These are phyloP conservation scores for Camellia oleifera DNA, from an alignment of 179 eudicot genomes.

Conservation along the genomic window DNA sequence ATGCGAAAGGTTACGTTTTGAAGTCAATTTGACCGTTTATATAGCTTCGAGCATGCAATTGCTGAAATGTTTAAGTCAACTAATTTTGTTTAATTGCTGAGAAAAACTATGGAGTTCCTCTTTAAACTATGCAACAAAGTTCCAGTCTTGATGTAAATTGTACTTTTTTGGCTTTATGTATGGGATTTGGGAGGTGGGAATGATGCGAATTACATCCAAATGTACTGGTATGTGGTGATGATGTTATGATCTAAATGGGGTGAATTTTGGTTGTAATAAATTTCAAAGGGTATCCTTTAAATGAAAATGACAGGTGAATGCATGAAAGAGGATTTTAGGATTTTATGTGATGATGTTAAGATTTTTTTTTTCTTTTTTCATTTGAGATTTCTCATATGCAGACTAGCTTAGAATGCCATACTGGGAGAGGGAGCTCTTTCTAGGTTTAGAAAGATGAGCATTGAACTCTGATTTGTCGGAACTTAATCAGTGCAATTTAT, in stretches of 20 bases:
- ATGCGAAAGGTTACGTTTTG: neutral
- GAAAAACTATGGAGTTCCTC: neutral
- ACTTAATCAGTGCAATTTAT: neutral
- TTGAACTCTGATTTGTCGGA: neutral
- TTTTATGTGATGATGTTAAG: too few relatives aligned
- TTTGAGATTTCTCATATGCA: neutral
- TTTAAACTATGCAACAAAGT: neutral
- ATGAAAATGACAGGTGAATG: neutral
- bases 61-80: neutral
- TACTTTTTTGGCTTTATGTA: neutral
- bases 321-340: neutral
- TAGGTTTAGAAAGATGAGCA: neutral
- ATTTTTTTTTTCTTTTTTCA: neutral
- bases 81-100: neutral
- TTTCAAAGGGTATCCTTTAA: neutral
- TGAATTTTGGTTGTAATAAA: neutral
- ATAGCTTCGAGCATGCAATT: neutral
- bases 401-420: too few relatives aligned
- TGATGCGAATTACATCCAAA: neutral
- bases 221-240: neutral
- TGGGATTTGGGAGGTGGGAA: neutral
- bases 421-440: neutral
- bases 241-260: neutral
- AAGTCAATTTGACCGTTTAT: neutral
- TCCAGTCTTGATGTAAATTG: neutral